Conservation (phyloP, 805 yeast species). For the Nakazawaea ernobii region DNA sequence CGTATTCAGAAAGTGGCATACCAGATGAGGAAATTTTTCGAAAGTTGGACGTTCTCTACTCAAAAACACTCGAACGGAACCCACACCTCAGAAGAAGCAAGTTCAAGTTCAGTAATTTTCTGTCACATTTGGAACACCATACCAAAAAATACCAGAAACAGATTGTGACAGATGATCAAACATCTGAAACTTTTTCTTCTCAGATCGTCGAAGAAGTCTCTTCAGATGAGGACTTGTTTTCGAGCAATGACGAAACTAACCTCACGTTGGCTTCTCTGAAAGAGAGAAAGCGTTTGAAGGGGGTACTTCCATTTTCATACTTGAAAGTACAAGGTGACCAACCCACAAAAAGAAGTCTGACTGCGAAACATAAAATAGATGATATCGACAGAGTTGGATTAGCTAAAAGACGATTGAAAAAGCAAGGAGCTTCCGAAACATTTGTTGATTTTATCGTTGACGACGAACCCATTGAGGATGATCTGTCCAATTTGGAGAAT, state of each 20-base stretch:
- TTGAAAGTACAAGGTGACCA: conserved; percentile 11
- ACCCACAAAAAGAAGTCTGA: neutral
- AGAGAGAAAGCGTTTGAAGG: conserved; percentile 12
- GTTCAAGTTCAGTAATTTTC: conserved; percentile 22
- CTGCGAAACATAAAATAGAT: neutral
- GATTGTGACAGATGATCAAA: neutral
- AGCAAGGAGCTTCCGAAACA: neutral
- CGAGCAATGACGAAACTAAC: neutral
- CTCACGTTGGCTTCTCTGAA: neutral
- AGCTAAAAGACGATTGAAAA: conserved; percentile 14
- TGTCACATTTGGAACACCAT: conserved; percentile 15
- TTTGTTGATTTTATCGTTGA: conserved; percentile 7
- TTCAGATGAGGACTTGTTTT: conserved; percentile 8
- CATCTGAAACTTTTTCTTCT: neutral
- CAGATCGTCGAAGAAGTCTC: conserved; percentile 10
- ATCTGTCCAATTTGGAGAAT: neutral
- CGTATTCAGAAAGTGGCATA: conserved; percentile 23
- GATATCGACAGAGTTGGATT: conserved; percentile 12
- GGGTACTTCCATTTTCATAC: conserved; percentile 23
- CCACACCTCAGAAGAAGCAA: conserved; percentile 19
- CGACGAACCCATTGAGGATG: conserved; percentile 6
- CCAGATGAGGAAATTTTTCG: conserved; percentile 22
- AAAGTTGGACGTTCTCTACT: conserved; percentile 21
- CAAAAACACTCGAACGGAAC: conserved; percentile 17
- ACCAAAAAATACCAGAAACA: conserved; percentile 12